These are phyloP conservation scores for Linnemannia exigua DNA, from an alignment of 192 early-diverging fungal genomes.

Conservation along the genomic window DNA sequence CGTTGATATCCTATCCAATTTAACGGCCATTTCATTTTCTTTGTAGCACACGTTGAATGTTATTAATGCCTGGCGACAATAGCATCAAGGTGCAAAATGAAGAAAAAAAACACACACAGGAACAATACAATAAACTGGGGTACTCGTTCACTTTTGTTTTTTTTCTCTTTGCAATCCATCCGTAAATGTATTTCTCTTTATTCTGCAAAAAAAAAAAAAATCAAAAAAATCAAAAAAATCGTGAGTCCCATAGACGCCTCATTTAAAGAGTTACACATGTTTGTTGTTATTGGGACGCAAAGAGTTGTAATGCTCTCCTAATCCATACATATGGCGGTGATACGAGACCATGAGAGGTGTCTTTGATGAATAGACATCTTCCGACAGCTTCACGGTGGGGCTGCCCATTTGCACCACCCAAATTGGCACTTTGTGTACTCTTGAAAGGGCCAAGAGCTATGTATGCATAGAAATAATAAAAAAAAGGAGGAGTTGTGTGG, in stretches of 20 bases:
- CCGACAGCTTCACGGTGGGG: conserved; percentile 84
- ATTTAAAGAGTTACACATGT: background rate
- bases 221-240: too few relatives aligned
- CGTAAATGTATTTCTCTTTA: too few relatives aligned
- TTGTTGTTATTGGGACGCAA: conserved; percentile 29
- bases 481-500: background rate
- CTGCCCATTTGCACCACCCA: conserved; percentile 89
- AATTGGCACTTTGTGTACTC: conserved; percentile 79
- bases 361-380: conserved; percentile 71
- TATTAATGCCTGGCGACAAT: background rate
- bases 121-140: too few relatives aligned
- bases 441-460: conserved; percentile 86
- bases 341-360: conserved; percentile 82
- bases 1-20: background rate
- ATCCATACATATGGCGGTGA: conserved; percentile 91
- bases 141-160: too few relatives aligned
- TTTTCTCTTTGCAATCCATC: too few relatives aligned
- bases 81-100: too few relatives aligned
- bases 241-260: too few relatives aligned
- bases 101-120: too few relatives aligned
- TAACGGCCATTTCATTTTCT: background rate
- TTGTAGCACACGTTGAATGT: background rate
- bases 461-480: conserved; percentile 30
- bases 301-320: conserved; percentile 98
- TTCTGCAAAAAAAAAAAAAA: too few relatives aligned